Conservation (phyloP, 768 basidiomycete species). For the Phlebiopsis flavidoalba region DNA sequence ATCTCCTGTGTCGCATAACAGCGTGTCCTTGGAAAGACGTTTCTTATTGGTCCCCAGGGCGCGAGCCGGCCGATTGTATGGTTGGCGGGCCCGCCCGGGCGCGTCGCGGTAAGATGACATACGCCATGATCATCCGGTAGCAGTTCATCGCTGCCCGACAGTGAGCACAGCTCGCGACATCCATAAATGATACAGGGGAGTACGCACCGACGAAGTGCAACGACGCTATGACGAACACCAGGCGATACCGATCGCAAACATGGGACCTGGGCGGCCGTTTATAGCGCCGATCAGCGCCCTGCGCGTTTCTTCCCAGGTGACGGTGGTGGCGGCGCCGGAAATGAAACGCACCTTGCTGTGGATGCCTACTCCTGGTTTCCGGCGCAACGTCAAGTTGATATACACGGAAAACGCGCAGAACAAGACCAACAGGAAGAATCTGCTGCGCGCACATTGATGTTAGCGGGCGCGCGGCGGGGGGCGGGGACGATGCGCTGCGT, state of each 20-base stretch:
- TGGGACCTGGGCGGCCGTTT: constrained; percentile 1
- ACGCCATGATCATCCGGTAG: constrained; percentile 12
- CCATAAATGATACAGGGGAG: neutral
- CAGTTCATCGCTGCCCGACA: constrained; percentile 14
- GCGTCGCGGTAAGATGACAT: constrained; percentile 10
- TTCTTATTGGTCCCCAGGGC: constrained; percentile 15
- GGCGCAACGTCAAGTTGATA: constrained; percentile 14
- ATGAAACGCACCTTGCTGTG: constrained; percentile 9
- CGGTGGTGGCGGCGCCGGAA: neutral
- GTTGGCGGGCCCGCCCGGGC: constrained; percentile 14
- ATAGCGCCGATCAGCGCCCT: neutral
- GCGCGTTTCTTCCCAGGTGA: too few species aligned
- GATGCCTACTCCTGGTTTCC: constrained; percentile 8
- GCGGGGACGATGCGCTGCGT: neutral
- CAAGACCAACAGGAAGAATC: constrained; percentile 13
- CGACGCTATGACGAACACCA: constrained; percentile 10
- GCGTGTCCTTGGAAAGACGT: constrained; percentile 16
- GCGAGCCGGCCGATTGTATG: constrained; percentile 11
- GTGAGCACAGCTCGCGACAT: neutral
- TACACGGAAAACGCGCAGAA: constrained; percentile 12
- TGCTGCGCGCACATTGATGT: neutral
- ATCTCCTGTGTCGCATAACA: constrained; percentile 16
- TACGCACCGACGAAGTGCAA: constrained; percentile 12
- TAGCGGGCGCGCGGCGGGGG: neutral
- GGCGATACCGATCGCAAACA: constrained; percentile 10